phyloP scores from a whole-genome alignment of 2,329 filamentous ascomycete species.

The Coniochaeta sp. region DNA sequence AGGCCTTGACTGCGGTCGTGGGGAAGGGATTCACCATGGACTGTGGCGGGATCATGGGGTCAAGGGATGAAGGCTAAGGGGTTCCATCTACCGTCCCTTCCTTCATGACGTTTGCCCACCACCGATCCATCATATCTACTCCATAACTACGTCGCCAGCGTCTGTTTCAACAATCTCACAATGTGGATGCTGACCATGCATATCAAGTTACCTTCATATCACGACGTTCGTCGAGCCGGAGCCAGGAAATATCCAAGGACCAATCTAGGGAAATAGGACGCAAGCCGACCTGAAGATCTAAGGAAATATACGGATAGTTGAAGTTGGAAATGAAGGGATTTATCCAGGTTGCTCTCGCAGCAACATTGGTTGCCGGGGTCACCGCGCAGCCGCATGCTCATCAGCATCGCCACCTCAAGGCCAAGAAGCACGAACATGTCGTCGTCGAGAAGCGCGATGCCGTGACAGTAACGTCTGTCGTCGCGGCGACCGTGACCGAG shows the following conservation, averaged over 20 bases:
- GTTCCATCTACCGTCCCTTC: not conserved
- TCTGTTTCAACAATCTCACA: not conserved
- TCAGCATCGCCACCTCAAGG: constrained; percentile 43
- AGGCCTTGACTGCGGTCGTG: not conserved
- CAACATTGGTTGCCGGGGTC: constrained; percentile 41
- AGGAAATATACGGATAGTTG: constrained; percentile 9
- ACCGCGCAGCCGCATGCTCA: constrained; percentile 53
- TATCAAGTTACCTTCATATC: not conserved
- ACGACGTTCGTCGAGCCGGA: not conserved
- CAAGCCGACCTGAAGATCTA: constrained; percentile 1
- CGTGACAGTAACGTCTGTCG: constrained; percentile 37
- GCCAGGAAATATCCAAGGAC: constrained; percentile 1
- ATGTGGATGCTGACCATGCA: not conserved
- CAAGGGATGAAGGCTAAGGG: not conserved
- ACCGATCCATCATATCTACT: not conserved
- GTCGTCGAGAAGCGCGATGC: constrained; percentile 39
- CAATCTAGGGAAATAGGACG: not conserved
- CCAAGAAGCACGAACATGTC: constrained; percentile 44
- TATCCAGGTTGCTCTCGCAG: constrained; percentile 42
- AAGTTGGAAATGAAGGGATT: constrained; percentile 39
- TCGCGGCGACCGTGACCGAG: constrained; percentile 48
- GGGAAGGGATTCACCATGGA: not conserved
- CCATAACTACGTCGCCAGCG: not conserved
- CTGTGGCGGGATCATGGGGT: not conserved
- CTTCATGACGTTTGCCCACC: not conserved